Percentiles rank a stretch among this genome's conserved stretches.
These are phyloP conservation scores for Dothistroma pini DNA, from an alignment of 2,329 filamentous ascomycete genomes.

Conservation along the genomic window DNA sequence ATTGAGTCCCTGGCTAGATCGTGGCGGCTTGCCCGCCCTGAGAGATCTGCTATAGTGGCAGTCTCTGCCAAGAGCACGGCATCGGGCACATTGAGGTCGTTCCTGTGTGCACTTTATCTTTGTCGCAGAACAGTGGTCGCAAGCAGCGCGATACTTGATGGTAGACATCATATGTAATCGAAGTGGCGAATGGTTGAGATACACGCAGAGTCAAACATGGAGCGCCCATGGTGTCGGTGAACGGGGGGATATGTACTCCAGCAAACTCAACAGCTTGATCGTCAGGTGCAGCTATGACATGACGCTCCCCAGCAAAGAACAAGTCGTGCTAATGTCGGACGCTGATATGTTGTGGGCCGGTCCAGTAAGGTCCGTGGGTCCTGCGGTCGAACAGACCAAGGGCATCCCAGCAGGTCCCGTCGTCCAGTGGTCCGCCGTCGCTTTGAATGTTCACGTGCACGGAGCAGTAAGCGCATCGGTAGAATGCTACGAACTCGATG, in stretches of 20 bases:
- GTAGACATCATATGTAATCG: conserved; percentile 8
- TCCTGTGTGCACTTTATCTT: conserved; percentile 26
- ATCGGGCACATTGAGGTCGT: conserved; percentile 20
- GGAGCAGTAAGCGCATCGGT: not conserved
- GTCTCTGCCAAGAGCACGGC: conserved; percentile 19
- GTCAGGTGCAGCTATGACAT: not conserved
- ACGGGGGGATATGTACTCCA: conserved; percentile 7
- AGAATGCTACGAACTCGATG: not conserved
- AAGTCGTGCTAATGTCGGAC: not conserved
- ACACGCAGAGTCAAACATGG: conserved; percentile 11
- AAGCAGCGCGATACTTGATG: conserved; percentile 24
- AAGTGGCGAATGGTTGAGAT: not conserved
- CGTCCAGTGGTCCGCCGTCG: not conserved
- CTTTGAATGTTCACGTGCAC: not conserved
- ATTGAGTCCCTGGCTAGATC: conserved; percentile 21
- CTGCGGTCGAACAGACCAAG: not conserved
- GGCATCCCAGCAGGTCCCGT: not conserved
- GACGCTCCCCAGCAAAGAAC: not conserved
- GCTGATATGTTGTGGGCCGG: not conserved
- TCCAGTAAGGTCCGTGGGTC: not conserved
- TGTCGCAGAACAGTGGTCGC: conserved; percentile 23
- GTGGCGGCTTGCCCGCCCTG: conserved; percentile 21
- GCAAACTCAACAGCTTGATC: not conserved
- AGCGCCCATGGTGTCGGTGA: conserved; percentile 6
- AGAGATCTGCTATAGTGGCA: conserved; percentile 25